A percentile compares a stretch with the other conserved stretches of the same genome.
These are phyloP conservation scores for Withania somnifera DNA, from an alignment of 305 asterid genomes.

Conservation along the genomic window DNA sequence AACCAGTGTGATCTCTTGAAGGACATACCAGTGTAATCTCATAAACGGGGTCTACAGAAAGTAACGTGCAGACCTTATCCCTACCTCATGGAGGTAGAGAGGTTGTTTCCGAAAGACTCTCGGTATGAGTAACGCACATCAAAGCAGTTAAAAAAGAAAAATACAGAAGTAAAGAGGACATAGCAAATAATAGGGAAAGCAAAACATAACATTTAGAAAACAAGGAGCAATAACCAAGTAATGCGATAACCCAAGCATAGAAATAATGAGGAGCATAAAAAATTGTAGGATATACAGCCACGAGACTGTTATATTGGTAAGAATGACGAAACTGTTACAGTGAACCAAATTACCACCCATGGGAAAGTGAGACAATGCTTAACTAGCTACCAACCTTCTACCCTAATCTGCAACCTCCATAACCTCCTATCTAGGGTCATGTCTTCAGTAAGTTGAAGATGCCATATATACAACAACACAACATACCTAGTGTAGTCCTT, in stretches of 20 bases:
- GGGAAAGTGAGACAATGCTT: background rate
- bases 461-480: too few species aligned
- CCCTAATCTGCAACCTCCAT: background rate
- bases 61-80: background rate
- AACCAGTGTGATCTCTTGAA: too few species aligned
- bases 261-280: background rate
- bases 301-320: background rate
- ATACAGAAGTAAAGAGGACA: background rate
- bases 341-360: background rate
- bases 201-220: background rate
- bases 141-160: background rate
- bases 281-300: background rate
- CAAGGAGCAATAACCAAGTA: background rate
- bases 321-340: background rate
- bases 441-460: background rate
- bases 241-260: background rate
- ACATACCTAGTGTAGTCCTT: too few species aligned
- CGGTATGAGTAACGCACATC: background rate
- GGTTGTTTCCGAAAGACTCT: background rate
- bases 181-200: background rate
- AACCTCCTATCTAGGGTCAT: background rate
- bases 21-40: background rate
- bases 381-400: background rate
- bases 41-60: background rate
- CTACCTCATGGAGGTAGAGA: background rate